Percentiles rank a stretch among this genome's conserved stretches.
Evolutionary conservation across 352 stramenopile genomes (phyloP).

Genomic region (Thalassiosira ordinaria): DNA sequence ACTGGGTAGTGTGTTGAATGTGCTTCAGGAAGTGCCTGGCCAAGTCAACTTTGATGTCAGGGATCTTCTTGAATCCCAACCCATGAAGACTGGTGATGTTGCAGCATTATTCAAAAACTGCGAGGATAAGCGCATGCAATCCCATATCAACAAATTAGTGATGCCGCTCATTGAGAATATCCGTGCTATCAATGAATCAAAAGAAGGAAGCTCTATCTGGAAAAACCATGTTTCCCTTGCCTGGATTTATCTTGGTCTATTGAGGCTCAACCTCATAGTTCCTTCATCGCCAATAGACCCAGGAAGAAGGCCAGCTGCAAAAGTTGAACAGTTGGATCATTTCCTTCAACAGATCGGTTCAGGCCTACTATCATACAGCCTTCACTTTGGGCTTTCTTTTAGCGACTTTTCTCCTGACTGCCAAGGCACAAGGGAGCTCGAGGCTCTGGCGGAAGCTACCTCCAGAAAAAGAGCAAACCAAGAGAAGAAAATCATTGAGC

Average conservation of each 20-base stretch:
- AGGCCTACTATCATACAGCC: constrained; percentile 62
- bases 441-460: constrained; percentile 31
- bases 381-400: constrained; percentile 67
- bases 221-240: constrained; percentile 48
- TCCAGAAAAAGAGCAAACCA: constrained; percentile 64
- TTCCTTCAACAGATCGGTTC: constrained; percentile 83
- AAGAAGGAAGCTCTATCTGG: constrained; percentile 62
- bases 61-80: constrained; percentile 39
- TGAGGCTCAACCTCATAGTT: constrained; percentile 92
- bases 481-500: constrained; percentile 86
- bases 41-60: constrained; percentile 21
- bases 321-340: constrained; percentile 91
- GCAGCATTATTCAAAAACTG: constrained; percentile 41
- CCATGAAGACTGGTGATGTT: constrained; percentile 35
- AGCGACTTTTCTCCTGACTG: constrained; percentile 68
- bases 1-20: constrained; percentile 53
- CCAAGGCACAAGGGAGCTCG: constrained; percentile 34
- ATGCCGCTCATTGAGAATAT: constrained; percentile 59
- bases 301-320: constrained; percentile 92
- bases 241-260: constrained; percentile 91
- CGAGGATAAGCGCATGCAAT: constrained; percentile 32
- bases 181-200: constrained; percentile 48
- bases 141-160: constrained; percentile 48
- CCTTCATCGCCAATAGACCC: constrained; percentile 96
- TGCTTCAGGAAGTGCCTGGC: constrained; percentile 46